Conservation (phyloP, 192 early-diverging fungal genomes). For the Paraglomus brasilianum region DNA sequence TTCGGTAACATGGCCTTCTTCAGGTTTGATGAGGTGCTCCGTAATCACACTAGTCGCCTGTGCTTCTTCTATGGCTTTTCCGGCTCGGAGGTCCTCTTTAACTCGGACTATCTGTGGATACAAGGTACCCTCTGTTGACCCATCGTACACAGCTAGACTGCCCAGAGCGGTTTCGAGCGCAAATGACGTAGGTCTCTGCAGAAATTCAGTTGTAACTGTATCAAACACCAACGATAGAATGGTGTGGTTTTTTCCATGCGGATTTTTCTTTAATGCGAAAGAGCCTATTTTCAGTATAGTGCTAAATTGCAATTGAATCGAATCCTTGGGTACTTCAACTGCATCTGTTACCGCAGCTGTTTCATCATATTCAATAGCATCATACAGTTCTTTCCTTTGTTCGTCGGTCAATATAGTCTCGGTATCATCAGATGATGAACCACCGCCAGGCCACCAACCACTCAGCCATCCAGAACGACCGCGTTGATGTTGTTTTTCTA, state of each 20-base stretch:
- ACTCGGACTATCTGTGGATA: constrained; percentile 57
- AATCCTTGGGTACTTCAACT: constrained; percentile 64
- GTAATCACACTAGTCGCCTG: background rate
- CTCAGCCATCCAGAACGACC: constrained; percentile 14
- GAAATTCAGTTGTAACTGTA: constrained; percentile 54
- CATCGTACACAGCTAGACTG: constrained; percentile 63
- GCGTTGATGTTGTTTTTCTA: background rate
- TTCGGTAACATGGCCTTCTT: constrained; percentile 5
- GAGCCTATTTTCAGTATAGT: constrained; percentile 77
- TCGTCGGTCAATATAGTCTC: constrained; percentile 67
- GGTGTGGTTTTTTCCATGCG: constrained; percentile 38
- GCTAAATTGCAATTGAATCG: constrained; percentile 58
- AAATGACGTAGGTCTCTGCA: constrained; percentile 56
- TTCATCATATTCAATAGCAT: constrained; percentile 94
- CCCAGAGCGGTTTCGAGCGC: constrained; percentile 57
- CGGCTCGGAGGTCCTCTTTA: constrained; percentile 43
- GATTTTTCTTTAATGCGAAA: constrained; percentile 68
- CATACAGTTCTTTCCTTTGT: constrained; percentile 87
- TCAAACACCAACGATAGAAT: constrained; percentile 66
- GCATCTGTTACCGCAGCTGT: constrained; percentile 55
- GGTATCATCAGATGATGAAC: constrained; percentile 29
- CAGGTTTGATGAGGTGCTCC: background rate
- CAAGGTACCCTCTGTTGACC: constrained; percentile 54
- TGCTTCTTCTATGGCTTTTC: background rate
- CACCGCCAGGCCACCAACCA: constrained; percentile 42